Evolutionary conservation across 139 green algal species (phyloP).

Genomic region (Haematococcus sp.): DNA sequence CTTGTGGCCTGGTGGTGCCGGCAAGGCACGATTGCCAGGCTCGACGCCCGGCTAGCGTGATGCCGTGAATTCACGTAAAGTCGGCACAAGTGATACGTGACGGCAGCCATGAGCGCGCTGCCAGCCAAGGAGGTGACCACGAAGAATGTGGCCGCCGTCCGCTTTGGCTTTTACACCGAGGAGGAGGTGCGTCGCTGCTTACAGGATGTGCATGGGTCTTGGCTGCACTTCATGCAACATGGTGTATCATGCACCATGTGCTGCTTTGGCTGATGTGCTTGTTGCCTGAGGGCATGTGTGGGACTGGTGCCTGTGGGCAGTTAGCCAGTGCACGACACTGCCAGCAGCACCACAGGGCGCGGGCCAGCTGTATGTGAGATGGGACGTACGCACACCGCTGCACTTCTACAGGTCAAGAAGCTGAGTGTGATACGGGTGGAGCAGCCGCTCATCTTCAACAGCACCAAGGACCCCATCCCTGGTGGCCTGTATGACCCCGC

Average conservation of each 20-base stretch:
- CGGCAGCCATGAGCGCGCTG: constrained; percentile 33
- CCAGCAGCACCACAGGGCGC: no score
- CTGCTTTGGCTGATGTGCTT: neutral
- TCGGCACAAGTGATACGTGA: neutral
- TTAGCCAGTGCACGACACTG: no score
- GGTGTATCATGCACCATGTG: neutral
- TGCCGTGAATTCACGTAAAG: no score
- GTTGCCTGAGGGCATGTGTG: neutral
- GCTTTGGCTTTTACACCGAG: constrained; percentile 88
- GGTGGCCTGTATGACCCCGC: constrained; percentile 90
- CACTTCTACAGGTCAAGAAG: constrained; percentile 76
- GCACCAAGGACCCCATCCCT: constrained; percentile 67
- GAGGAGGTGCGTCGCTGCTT: constrained; percentile 71
- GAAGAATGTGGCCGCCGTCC: constrained; percentile 63
- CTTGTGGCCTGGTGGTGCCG: no score
- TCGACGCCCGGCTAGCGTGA: no score
- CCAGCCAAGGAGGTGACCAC: constrained; percentile 73
- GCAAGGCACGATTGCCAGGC: no score
- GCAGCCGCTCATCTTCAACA: constrained; percentile 82
- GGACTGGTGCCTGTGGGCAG: neutral
- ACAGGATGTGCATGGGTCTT: no score
- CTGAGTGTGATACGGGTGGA: constrained; percentile 87
- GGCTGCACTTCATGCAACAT: neutral
- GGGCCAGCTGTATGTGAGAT: no score
- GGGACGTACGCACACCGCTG: no score